Percentiles rank a stretch among this genome's conserved stretches.
These are phyloP conservation scores for Trichocomaceae sp. DNA, from an alignment of 2,329 filamentous ascomycete genomes.

Conservation along the genomic window DNA sequence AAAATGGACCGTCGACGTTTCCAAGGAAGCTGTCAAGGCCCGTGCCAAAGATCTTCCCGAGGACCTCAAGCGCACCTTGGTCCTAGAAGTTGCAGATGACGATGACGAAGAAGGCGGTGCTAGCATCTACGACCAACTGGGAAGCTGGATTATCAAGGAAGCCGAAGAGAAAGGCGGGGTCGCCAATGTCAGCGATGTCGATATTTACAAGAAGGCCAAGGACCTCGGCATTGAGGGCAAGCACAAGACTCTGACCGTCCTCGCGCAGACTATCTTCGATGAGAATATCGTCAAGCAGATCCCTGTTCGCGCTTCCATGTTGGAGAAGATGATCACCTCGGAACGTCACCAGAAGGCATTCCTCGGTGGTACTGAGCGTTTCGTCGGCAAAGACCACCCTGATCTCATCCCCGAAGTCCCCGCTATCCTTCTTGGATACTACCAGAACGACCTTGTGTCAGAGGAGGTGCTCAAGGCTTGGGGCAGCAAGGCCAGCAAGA, in stretches of 20 bases:
- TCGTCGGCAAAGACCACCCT: conserved; percentile 74
- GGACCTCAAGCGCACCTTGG: conserved; percentile 88
- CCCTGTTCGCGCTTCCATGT: conserved; percentile 70
- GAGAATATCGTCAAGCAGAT: conserved; percentile 86
- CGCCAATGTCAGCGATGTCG: conserved; percentile 74
- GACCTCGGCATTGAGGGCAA: conserved; percentile 91
- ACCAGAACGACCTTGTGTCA: conserved; percentile 78
- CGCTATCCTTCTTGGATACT: conserved; percentile 82
- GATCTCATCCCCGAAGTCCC: conserved; percentile 72
- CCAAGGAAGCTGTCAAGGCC: conserved; percentile 87
- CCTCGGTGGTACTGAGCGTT: conserved; percentile 89
- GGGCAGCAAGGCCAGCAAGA: conserved; percentile 95
- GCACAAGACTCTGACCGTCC: conserved; percentile 85
- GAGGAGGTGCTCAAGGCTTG: conserved; percentile 87
- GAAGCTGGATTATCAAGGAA: conserved; percentile 80
- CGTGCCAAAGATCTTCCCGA: conserved; percentile 88
- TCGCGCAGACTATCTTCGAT: conserved; percentile 90
- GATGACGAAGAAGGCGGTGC: conserved; percentile 70
- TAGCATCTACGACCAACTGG: conserved; percentile 81
- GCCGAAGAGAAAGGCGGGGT: conserved; percentile 63
- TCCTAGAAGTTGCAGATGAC: conserved; percentile 70
- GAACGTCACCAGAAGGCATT: conserved; percentile 95
- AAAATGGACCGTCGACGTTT: conserved; percentile 88
- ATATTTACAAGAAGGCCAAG: conserved; percentile 94
- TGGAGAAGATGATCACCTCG: conserved; percentile 86